Evolutionary conservation across 345 rosid genomes (phyloP).

Genomic region (Toxicodendron radicans): DNA sequence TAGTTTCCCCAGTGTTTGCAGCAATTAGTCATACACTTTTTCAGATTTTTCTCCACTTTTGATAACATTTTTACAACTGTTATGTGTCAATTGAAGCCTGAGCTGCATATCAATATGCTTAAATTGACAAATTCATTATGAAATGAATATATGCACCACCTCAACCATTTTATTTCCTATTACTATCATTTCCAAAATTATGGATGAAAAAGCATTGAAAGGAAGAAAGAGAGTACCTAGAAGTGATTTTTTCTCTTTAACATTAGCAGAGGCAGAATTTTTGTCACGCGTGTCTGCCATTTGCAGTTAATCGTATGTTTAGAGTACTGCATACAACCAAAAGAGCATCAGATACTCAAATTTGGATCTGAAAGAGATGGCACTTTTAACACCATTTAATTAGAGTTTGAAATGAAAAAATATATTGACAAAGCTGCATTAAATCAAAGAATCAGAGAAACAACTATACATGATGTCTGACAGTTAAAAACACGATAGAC

Average conservation of each 20-base stretch:
- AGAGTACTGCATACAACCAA: conserved; percentile 23
- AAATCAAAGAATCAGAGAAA: not conserved
- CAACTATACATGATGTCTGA: not conserved
- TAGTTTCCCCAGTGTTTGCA: not conserved
- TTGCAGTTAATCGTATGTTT: conserved; percentile 22
- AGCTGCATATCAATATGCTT: not conserved
- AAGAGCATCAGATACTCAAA: not conserved
- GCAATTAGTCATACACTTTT: not conserved
- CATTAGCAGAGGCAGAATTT: conserved; percentile 31
- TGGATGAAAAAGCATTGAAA: not conserved
- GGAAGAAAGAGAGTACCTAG: conserved; percentile 38
- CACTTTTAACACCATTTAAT: not conserved
- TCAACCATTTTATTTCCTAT: not conserved
- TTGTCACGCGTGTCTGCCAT: conserved; percentile 48
- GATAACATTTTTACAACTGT: not conserved
- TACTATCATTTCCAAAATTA: conserved; percentile 2
- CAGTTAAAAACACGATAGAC: not conserved
- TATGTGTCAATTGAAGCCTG: not conserved
- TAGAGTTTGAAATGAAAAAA: too few relatives aligned
- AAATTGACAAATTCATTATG: not conserved
- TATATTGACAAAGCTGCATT: not conserved
- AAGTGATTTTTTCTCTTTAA: conserved; percentile 39
- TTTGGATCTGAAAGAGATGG: not conserved
- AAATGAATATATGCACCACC: not conserved
- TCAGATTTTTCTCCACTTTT: not conserved